Evolutionary conservation across 495 filamentous ascomycete genomes (phyloP), one percentile per base, ranked within the genome.

Genomic region (Mytilinidion resinicola): DNA sequence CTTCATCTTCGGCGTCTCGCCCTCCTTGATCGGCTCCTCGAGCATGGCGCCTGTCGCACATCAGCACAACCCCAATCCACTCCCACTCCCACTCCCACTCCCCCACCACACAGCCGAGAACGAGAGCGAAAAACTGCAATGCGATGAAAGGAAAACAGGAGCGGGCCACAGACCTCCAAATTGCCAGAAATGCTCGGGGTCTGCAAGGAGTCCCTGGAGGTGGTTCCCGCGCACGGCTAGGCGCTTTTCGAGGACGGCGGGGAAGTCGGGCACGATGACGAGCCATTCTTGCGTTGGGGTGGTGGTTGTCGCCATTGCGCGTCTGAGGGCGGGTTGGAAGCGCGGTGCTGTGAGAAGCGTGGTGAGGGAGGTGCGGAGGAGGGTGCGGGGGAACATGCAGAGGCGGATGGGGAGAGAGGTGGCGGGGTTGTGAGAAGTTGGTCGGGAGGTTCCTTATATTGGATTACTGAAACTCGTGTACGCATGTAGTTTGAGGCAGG

Each of bases 251-350:
- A 85, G 70, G n/a, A 73, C 78, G 4, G 81, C 85, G 0, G 78
- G 78, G 60, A 84, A 79, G 72, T 97, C 92, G 14, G 90, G 91
- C 14, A 92, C 62, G 53, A 96, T 84, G 63, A 90, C 85, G 9
- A 97, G 79, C 84, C 86, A 97, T 72, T 97, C 91, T 11, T 48
- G 60, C 25, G 25, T 30, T 6, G 25, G 25, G 9, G 34, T 17
- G 17, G 43, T 47, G 19, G 33, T 37, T 19, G 52, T 41, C 20
- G 52, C 39, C 52, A 55, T 55, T 44, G 52, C 49, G 20, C 41
- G 30, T 30, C 15, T 19, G 14, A 25, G 1, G 8, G 46, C 8
- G 21, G 15, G 19, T 49, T 25, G 46, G 46, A 20, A 30, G 21
- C 14, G 21, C 8, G 15, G 12, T 1, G 19, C 7, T 25, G 25